phyloP scores from a whole-genome alignment of 768 basidiomycete species.

The Arthromyces matolae region DNA sequence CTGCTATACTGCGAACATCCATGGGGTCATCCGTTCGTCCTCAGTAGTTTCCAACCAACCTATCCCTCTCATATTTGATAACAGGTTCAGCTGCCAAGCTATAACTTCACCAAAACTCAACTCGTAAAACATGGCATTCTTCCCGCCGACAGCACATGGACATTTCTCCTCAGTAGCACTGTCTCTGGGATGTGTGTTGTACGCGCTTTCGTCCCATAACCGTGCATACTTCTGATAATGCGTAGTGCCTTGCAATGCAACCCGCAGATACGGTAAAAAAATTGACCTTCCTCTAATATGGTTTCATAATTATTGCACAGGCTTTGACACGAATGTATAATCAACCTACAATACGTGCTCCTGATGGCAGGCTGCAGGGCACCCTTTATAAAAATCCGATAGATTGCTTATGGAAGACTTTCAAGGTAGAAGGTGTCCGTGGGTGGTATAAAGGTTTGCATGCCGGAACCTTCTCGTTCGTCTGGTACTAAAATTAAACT shows the following conservation, averaged over 20 bases:
- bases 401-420: constrained; percentile 96
- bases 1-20: constrained; percentile 88
- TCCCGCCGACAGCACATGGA: constrained; percentile 76
- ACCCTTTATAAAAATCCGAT: constrained; percentile 87
- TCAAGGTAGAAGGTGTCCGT: constrained; percentile 79
- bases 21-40: constrained; percentile 80
- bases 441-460: constrained; percentile 92
- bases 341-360: constrained; percentile 73
- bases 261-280: constrained; percentile 76
- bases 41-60: constrained; percentile 12
- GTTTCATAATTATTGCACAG: constrained; percentile 29
- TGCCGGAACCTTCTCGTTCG: background rate
- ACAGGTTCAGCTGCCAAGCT: constrained; percentile 91
- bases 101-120: constrained; percentile 87
- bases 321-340: constrained; percentile 95
- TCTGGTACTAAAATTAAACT: background rate
- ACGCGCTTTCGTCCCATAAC: constrained; percentile 28
- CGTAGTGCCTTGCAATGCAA: constrained; percentile 90
- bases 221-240: background rate
- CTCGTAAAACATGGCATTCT: constrained; percentile 66
- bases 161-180: constrained; percentile 83
- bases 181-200: constrained; percentile 92
- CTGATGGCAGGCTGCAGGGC: constrained; percentile 71
- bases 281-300: background rate
- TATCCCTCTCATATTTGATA: background rate